Conservation (phyloP, 345 rosid genomes). For the Citrus inodora region DNA sequence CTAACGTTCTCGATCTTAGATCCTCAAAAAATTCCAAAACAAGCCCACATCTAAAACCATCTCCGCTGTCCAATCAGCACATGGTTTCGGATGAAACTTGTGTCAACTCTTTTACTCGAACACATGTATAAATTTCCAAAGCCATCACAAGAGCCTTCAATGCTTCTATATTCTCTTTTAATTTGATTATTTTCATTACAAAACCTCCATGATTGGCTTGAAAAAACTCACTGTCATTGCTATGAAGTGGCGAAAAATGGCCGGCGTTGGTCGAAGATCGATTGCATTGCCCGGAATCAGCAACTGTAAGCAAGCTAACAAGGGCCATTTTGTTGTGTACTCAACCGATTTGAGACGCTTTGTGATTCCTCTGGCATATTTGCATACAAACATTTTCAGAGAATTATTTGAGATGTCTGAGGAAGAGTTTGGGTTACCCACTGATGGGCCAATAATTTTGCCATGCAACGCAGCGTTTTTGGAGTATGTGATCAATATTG, state of each 20-base stretch:
- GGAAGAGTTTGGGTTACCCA: conserved; percentile 33
- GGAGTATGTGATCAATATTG: conserved; percentile 17
- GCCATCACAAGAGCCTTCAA: too few species aligned
- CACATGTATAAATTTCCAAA: neutral
- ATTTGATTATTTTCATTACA: neutral
- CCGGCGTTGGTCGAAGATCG: conserved; percentile 11
- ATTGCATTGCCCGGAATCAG: neutral
- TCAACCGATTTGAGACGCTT: conserved; percentile 27
- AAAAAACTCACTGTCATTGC: conserved; percentile 19
- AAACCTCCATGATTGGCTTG: conserved; percentile 9
- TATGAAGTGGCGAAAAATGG: conserved; percentile 23
- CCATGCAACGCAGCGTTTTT: conserved; percentile 27
- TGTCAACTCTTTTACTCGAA: neutral
- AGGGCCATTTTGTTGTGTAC: conserved; percentile 36
- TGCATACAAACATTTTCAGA: conserved; percentile 23
- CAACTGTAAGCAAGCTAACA: neutral
- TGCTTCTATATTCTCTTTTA: too few species aligned
- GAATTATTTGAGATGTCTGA: conserved; percentile 33
- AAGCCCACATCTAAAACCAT: conserved; percentile 29
- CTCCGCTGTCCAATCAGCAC: conserved; percentile 26
- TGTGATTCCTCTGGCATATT: conserved; percentile 30
- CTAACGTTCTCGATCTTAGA: neutral
- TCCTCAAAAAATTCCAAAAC: conserved; percentile 22
- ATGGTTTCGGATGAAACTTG: conserved; percentile 17
- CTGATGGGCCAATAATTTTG: conserved; percentile 34